Evolutionary conservation across 352 stramenopile genomes (phyloP).

Genomic region (Globisporangium camurandrum): DNA sequence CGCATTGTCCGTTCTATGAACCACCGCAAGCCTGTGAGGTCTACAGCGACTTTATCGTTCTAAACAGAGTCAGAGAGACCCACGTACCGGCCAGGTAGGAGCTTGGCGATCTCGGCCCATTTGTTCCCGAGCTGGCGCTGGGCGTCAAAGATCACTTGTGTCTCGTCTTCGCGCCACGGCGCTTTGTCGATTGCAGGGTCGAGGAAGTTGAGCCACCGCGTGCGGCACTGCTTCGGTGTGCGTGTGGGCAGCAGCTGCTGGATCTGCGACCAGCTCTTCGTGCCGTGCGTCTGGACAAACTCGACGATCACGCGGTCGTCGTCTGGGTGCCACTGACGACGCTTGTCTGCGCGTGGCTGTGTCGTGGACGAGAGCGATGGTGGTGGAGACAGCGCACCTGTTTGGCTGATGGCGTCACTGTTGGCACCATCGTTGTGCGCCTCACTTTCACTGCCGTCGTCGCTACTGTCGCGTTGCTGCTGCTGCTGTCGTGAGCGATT

Average conservation of each 20-base stretch:
- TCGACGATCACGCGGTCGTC: constrained; percentile 63
- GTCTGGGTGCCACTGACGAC: constrained; percentile 47
- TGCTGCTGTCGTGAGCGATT: no score
- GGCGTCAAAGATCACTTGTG: constrained; percentile 68
- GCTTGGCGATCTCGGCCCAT: constrained; percentile 97
- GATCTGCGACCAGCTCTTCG: constrained; percentile 92
- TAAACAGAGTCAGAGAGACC: neutral
- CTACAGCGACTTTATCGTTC: no score
- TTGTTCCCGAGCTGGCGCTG: constrained; percentile 88
- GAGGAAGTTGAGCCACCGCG: constrained; percentile 92
- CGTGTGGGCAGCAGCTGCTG: constrained; percentile 86
- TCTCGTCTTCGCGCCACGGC: constrained; percentile 90
- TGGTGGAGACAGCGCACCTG: neutral
- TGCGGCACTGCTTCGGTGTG: constrained; percentile 95
- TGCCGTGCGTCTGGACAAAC: constrained; percentile 68
- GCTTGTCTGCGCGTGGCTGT: constrained; percentile 20
- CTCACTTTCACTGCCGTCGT: neutral
- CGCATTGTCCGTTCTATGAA: constrained; percentile 57
- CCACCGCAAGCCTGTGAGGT: neutral
- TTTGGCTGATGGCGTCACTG: neutral
- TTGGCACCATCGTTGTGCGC: neutral
- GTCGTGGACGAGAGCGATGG: neutral
- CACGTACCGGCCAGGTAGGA: constrained; percentile 83
- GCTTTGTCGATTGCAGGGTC: constrained; percentile 92
- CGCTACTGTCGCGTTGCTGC: no score